Conservation (phyloP, 2,329 filamentous ascomycete species). For the Trichophyton verrucosum region DNA sequence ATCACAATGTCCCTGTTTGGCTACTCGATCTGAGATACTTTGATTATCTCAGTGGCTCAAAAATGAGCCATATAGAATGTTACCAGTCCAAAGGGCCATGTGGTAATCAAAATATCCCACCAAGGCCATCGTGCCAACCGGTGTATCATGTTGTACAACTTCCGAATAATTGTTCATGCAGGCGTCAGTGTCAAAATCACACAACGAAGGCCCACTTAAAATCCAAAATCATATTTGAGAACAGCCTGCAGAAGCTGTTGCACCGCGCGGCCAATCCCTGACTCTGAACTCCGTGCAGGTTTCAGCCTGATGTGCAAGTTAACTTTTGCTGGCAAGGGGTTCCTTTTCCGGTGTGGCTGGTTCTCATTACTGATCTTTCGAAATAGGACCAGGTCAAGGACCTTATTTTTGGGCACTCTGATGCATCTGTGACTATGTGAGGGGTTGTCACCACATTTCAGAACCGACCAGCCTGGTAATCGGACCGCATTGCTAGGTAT, state of each 20-base stretch:
- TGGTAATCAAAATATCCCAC: background rate
- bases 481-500: too few species aligned
- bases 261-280: background rate
- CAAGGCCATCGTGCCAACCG: background rate
- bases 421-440: too few species aligned
- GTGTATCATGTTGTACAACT: background rate
- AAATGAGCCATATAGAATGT: background rate
- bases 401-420: too few species aligned
- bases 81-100: background rate
- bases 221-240: background rate
- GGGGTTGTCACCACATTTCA: too few species aligned
- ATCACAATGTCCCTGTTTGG: background rate
- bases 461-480: too few species aligned
- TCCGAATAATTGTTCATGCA: background rate
- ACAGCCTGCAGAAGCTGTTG: background rate
- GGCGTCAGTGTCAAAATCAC: background rate
- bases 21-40: background rate
- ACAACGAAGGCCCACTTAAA: background rate
- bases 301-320: too few species aligned
- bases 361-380: too few species aligned
- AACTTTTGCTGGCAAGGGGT: too few species aligned
- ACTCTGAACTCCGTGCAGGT: too few species aligned
- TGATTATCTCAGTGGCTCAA: background rate
- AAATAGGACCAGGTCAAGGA: too few species aligned
- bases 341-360: too few species aligned